phyloP scores from a whole-genome alignment of 805 yeast genomes.

The Jamesozyma jinghongensis region DNA sequence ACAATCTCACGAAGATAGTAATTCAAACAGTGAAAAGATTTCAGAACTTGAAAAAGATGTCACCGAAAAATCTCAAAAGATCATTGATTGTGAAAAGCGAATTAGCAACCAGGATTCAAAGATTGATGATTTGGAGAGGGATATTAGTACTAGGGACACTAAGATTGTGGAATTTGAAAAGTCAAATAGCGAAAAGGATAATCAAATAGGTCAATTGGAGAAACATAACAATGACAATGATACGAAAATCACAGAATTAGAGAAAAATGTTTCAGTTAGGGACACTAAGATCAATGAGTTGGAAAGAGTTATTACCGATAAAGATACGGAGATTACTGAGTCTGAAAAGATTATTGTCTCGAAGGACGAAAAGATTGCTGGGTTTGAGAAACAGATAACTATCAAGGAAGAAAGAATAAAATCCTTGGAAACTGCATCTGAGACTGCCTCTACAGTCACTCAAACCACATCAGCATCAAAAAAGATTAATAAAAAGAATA shows the following conservation, averaged over 20 bases:
- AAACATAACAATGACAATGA: neutral
- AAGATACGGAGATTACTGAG: neutral
- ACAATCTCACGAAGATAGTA: too few relatives aligned
- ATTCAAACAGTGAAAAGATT: too few relatives aligned
- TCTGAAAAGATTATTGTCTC: too few relatives aligned
- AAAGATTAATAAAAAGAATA: slow-evolving; percentile 4
- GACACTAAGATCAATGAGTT: neutral
- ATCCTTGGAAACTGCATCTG: neutral
- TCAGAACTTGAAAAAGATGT: neutral
- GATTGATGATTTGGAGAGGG: neutral
- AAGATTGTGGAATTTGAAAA: too few relatives aligned
- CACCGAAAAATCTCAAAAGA: neutral
- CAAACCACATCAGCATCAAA: neutral
- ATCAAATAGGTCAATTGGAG: too few relatives aligned
- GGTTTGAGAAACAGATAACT: neutral
- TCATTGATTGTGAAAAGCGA: neutral
- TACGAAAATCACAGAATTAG: too few relatives aligned
- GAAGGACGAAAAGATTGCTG: neutral
- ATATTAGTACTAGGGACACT: too few relatives aligned
- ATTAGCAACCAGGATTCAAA: neutral
- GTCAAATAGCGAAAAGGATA: too few relatives aligned
- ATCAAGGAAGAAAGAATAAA: neutral
- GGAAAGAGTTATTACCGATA: neutral
- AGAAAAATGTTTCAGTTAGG: too few relatives aligned
- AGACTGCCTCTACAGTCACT: neutral